Evolutionary conservation across 345 rosid species (phyloP).

Genomic region (Brassica cretica): DNA sequence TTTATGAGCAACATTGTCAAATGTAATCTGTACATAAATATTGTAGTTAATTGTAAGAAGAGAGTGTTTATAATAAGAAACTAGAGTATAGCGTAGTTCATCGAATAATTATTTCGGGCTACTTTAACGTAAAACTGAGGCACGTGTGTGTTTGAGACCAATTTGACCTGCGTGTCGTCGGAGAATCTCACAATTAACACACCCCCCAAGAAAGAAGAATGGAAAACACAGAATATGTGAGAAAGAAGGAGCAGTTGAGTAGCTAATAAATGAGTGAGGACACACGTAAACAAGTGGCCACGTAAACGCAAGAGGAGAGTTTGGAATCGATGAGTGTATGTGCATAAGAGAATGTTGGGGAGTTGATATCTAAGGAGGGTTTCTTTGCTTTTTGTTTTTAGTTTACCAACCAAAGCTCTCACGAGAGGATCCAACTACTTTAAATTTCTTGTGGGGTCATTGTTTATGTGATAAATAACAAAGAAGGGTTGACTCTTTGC

Average conservation of each 20-base stretch:
- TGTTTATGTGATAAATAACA: not conserved
- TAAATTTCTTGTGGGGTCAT: conserved; percentile 4
- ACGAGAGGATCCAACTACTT: conserved; percentile 23
- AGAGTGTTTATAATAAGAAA: not conserved
- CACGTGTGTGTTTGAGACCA: not conserved
- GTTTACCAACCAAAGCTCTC: conserved; percentile 7
- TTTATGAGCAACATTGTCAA: not conserved
- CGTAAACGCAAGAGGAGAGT: conserved; percentile 32
- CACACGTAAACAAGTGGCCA: conserved; percentile 42
- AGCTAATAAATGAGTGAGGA: conserved; percentile 22
- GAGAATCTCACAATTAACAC: not conserved
- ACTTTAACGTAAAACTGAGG: conserved; percentile 17
- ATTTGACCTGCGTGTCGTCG: not conserved
- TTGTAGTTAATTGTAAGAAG: not conserved
- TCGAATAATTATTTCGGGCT: not conserved
- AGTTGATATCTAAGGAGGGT: conserved; percentile 45
- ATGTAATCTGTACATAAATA: not conserved
- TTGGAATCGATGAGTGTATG: conserved; percentile 19
- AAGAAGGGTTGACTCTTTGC: not conserved
- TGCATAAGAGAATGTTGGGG: conserved; percentile 24
- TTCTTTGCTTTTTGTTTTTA: conserved; percentile 1
- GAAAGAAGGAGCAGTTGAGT: conserved; percentile 7
- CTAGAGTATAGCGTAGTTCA: not conserved
- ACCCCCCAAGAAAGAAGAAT: not conserved
- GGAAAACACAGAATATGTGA: not conserved